Evolutionary conservation across 306 rosid genomes (phyloP).

Genomic region (Cucumis cinereus): DNA sequence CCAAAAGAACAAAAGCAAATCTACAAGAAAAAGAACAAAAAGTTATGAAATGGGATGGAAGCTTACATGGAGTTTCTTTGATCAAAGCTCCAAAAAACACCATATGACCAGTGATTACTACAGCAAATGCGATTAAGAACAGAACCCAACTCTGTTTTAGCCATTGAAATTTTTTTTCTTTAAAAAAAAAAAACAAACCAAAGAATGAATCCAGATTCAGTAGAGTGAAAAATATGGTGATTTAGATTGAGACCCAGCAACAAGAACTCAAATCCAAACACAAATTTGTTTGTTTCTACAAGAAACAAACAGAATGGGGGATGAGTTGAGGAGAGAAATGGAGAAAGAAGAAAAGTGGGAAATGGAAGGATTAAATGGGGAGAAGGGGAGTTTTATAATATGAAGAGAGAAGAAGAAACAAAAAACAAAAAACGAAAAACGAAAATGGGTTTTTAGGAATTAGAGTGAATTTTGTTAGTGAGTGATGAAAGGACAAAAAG

Average conservation of each 20-base stretch:
- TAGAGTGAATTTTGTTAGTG: background rate
- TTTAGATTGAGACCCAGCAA: constrained; percentile 8
- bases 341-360: background rate
- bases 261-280: background rate
- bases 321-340: background rate
- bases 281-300: background rate
- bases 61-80: constrained; percentile 51
- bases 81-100: constrained; percentile 68
- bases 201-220: constrained; percentile 12
- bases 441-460: background rate
- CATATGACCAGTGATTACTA: constrained; percentile 58
- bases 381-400: constrained; percentile 1
- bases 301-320: background rate
- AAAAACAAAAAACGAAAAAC: too few species aligned
- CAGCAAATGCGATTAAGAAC: constrained; percentile 45
- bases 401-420: background rate
- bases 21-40: background rate
- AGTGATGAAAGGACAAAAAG: constrained; percentile 7
- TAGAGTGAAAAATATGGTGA: background rate
- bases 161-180: constrained; percentile 32
- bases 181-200: background rate
- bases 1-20: background rate
- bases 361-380: background rate
- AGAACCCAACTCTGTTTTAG: constrained; percentile 21
- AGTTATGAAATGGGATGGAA: background rate